Evolutionary conservation across 1,284 basidiomycete species (phyloP).

Genomic region (Meira nashicola): DNA sequence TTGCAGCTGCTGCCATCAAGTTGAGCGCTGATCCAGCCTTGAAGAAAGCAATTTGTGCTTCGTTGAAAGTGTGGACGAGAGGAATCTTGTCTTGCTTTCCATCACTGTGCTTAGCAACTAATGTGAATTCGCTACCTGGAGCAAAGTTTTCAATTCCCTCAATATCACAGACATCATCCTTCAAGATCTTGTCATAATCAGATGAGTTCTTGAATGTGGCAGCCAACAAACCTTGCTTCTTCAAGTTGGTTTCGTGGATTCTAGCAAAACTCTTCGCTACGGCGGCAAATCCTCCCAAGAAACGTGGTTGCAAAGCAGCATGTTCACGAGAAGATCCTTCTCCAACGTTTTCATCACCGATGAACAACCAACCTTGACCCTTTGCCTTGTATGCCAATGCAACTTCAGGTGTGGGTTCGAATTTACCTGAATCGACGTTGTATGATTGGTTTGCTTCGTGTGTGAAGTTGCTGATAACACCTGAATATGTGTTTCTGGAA

Average conservation of each 20-base stretch:
- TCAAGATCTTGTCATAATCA: slow-evolving; percentile 50
- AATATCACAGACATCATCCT: slow-evolving; percentile 46
- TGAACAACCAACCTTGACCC: slow-evolving; percentile 90
- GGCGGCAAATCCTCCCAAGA: slow-evolving; percentile 90
- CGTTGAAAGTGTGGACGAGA: slow-evolving; percentile 50
- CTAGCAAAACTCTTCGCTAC: slow-evolving; percentile 95
- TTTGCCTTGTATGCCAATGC: slow-evolving; percentile 82
- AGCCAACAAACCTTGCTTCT: slow-evolving; percentile 56
- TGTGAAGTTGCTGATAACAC: slow-evolving; percentile 92
- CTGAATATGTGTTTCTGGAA: slow-evolving; percentile 92
- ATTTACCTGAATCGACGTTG: slow-evolving; percentile 66
- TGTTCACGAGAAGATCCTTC: slow-evolving; percentile 97
- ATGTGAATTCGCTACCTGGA: slow-evolving; percentile 41
- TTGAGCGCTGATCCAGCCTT: slow-evolving; percentile 49
- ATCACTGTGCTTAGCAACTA: slow-evolving; percentile 49
- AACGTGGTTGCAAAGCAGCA: slow-evolving; percentile 94
- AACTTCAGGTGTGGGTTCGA: slow-evolving; percentile 75
- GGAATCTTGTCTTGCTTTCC: slow-evolving; percentile 46
- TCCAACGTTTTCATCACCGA: slow-evolving; percentile 78
- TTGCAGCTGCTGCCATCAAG: slow-evolving; percentile 38
- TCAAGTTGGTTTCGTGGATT: slow-evolving; percentile 96
- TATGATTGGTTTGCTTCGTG: slow-evolving; percentile 89
- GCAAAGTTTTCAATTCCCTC: slow-evolving; percentile 46
- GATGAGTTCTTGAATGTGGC: slow-evolving; percentile 45
- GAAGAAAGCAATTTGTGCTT: slow-evolving; percentile 52